These are phyloP conservation scores for Spinacia oleracea DNA, from an alignment of 179 eudicot genomes.

Conservation along the genomic window DNA sequence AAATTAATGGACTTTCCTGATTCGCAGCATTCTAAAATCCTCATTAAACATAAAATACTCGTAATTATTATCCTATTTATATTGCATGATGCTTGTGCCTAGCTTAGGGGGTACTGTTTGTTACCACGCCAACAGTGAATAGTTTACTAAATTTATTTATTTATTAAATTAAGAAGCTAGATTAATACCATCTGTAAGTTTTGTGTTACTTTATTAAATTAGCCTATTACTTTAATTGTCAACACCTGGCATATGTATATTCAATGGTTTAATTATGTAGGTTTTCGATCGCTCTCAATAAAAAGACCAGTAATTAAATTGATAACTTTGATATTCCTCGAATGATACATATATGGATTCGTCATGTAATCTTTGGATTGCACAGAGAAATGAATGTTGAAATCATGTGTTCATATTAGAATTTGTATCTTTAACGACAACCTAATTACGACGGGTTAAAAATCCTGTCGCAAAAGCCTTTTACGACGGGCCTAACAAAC, in stretches of 20 bases:
- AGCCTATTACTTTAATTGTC: not conserved
- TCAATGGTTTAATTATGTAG: constrained; percentile 10
- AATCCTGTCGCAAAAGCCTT: too few species aligned
- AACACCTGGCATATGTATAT: constrained; percentile 35
- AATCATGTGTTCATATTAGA: too few species aligned
- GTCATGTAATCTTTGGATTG: not conserved
- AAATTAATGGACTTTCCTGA: constrained; percentile 7
- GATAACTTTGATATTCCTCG: not conserved
- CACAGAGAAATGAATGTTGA: too few species aligned
- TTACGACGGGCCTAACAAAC: too few species aligned
- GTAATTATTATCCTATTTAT: not conserved
- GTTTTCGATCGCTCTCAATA: constrained; percentile 2
- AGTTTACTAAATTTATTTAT: not conserved
- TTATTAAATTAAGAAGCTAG: not conserved
- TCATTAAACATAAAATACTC: not conserved
- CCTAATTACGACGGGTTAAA: too few species aligned
- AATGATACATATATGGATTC: not conserved
- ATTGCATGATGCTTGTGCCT: constrained; percentile 26
- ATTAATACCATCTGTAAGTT: constrained; percentile 18
- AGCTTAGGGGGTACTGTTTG: constrained; percentile 31
- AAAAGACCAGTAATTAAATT: constrained; percentile 1
- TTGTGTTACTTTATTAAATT: constrained; percentile 7
- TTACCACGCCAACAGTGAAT: constrained; percentile 23
- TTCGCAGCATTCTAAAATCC: constrained; percentile 2
- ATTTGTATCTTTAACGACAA: too few species aligned